A percentile compares a stretch with the other conserved stretches of the same genome.
Conservation (phyloP, 352 stramenopile genomes). For the Phytopythium montanum region DNA sequence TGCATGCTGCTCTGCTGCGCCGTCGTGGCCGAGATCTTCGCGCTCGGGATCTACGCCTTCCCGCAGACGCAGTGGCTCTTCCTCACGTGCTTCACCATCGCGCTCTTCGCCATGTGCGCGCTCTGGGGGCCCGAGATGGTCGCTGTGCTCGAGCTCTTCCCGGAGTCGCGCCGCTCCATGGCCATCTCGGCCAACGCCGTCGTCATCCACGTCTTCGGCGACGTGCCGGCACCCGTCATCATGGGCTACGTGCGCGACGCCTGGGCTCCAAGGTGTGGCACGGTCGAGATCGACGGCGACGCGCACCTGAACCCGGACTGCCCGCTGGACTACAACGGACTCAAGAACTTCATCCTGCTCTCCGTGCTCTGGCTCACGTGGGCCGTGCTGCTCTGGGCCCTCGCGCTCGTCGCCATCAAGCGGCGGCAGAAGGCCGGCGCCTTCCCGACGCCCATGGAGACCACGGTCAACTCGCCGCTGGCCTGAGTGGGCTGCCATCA, state of each 20-base stretch:
- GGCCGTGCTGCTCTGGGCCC: constrained; percentile 46
- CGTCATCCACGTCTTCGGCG: constrained; percentile 84
- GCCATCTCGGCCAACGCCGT: constrained; percentile 81
- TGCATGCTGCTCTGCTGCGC: constrained; percentile 47
- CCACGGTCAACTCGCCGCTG: not conserved
- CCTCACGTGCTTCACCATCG: constrained; percentile 44
- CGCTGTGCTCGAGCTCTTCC: constrained; percentile 74
- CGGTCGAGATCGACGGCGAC: constrained; percentile 36
- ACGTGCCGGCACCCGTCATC: constrained; percentile 87
- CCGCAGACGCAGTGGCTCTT: constrained; percentile 38
- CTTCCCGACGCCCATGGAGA: constrained; percentile 13
- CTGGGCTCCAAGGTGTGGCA: constrained; percentile 73
- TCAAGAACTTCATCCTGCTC: constrained; percentile 53
- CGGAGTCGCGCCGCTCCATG: constrained; percentile 63
- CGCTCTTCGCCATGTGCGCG: constrained; percentile 53
- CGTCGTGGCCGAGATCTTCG: constrained; percentile 34
- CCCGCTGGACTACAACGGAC: constrained; percentile 34
- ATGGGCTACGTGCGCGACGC: constrained; percentile 85
- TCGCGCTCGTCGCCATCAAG: constrained; percentile 25
- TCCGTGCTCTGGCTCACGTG: constrained; percentile 57
- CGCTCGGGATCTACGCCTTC: constrained; percentile 37
- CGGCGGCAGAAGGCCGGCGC: constrained; percentile 20
- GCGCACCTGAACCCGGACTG: constrained; percentile 47
- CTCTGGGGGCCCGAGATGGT: constrained; percentile 59
- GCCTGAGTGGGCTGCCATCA: not conserved